Evolutionary conservation across 1,284 basidiomycete species (phyloP).

Genomic region (Puccinia polysora): DNA sequence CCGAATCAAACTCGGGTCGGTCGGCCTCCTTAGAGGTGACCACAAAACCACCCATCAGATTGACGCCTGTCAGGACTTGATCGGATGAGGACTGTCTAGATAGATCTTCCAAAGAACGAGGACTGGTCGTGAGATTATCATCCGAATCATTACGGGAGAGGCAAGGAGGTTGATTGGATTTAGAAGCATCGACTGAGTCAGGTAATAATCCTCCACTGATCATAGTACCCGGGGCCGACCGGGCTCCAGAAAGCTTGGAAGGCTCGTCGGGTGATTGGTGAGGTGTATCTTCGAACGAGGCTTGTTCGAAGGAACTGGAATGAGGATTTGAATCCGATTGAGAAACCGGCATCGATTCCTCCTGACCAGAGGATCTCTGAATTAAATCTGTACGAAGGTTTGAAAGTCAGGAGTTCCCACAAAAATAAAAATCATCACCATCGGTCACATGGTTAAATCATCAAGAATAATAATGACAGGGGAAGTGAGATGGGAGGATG

Average conservation of each 20-base stretch:
- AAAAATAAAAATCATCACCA: no score
- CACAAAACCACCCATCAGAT: constrained; percentile 1
- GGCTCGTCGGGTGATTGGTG: constrained; percentile 9
- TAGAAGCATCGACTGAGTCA: not conserved
- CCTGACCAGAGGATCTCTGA: no score
- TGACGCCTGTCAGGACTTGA: not conserved
- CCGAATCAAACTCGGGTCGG: constrained; percentile 1
- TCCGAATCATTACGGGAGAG: constrained; percentile 18
- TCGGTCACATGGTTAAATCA: no score
- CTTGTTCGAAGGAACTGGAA: constrained; percentile 15
- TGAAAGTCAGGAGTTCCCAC: no score
- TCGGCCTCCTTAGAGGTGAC: not conserved
- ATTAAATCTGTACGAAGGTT: no score
- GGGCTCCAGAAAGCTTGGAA: no score
- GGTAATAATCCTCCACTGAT: not conserved
- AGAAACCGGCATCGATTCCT: not conserved
- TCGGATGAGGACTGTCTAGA: not conserved
- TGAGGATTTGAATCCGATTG: constrained; percentile 1
- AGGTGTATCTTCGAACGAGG: constrained; percentile 6
- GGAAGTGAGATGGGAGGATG: not conserved
- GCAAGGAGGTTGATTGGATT: not conserved
- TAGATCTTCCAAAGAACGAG: not conserved
- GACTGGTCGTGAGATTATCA: constrained; percentile 12
- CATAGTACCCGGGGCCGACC: not conserved
- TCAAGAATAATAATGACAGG: not conserved